Evolutionary conservation across 2,329 filamentous ascomycete species (phyloP).

Genomic region (Thielaviopsis punctulata): DNA sequence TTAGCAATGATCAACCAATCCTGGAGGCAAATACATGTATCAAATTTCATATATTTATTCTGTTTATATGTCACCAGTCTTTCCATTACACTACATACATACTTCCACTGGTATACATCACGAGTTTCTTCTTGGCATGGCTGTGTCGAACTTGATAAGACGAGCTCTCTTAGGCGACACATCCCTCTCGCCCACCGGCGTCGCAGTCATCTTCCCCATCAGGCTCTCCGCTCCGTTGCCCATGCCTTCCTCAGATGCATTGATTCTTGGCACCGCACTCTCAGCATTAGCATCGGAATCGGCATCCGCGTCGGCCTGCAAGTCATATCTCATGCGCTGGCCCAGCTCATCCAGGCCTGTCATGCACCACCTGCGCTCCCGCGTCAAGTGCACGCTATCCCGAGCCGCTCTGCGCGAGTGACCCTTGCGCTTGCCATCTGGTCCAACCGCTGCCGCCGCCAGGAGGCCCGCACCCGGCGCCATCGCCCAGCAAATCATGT

Average conservation of each 20-base stretch:
- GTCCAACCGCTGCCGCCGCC: not conserved
- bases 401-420: conserved; percentile 6
- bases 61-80: no score
- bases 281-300: not conserved
- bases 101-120: not conserved
- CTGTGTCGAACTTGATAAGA: conserved; percentile 3
- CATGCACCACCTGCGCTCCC: conserved; percentile 6
- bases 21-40: no score
- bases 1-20: no score
- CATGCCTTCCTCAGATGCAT: not conserved
- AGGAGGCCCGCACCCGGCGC: not conserved
- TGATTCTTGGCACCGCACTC: conserved; percentile 1
- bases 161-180: conserved; percentile 1
- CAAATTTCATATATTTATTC: no score
- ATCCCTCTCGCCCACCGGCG: not conserved
- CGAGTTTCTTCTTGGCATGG: conserved; percentile 1
- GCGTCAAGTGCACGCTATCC: conserved; percentile 9
- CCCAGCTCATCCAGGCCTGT: conserved; percentile 5
- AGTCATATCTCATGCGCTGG: conserved; percentile 1
- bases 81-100: not conserved
- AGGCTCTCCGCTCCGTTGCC: not conserved
- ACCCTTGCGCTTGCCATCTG: conserved; percentile 1
- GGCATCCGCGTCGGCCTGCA: not conserved
- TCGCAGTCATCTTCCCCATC: not conserved
- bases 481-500: conserved; percentile 5